These are phyloP conservation scores for Penicillium sp. DNA, from an alignment of 2,329 filamentous ascomycete genomes.

Conservation along the genomic window DNA sequence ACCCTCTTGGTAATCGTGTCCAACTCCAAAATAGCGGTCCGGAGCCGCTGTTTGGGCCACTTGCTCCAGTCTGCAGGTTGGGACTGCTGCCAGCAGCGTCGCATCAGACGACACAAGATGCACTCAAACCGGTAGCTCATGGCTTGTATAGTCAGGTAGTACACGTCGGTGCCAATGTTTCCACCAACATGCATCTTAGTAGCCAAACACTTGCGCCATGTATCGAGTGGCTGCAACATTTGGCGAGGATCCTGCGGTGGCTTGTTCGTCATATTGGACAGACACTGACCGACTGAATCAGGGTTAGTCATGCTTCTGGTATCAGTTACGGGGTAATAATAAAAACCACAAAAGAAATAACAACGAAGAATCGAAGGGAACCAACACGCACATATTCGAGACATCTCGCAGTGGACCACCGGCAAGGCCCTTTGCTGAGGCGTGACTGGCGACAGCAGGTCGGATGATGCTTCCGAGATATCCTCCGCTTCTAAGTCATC, in stretches of 20 bases:
- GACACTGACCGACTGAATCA: too few relatives aligned
- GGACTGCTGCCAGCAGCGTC: conserved; percentile 1
- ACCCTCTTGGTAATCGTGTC: conserved; percentile 3
- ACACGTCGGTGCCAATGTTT: not conserved
- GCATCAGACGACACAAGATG: conserved; percentile 2
- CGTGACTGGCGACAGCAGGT: conserved; percentile 2
- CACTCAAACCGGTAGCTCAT: conserved; percentile 4
- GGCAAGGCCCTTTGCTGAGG: conserved; percentile 2
- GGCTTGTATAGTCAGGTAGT: not conserved
- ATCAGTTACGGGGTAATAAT: too few relatives aligned
- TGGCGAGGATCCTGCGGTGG: conserved; percentile 4
- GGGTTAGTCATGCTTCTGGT: too few relatives aligned
- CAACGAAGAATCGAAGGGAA: too few relatives aligned
- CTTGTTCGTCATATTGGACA: not conserved
- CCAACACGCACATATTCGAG: conserved; percentile 3
- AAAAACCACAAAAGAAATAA: too few relatives aligned
- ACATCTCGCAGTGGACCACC: conserved; percentile 1
- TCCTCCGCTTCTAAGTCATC: not conserved
- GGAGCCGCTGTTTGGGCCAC: conserved; percentile 4
- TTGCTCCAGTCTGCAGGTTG: not conserved
- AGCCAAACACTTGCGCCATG: conserved; percentile 3
- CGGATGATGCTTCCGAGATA: not conserved
- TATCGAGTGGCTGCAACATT: conserved; percentile 1
- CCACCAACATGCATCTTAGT: not conserved
- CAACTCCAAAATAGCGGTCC: conserved; percentile 2